Conservation (phyloP, 441 rosid genomes). For the Capsella rubella region DNA sequence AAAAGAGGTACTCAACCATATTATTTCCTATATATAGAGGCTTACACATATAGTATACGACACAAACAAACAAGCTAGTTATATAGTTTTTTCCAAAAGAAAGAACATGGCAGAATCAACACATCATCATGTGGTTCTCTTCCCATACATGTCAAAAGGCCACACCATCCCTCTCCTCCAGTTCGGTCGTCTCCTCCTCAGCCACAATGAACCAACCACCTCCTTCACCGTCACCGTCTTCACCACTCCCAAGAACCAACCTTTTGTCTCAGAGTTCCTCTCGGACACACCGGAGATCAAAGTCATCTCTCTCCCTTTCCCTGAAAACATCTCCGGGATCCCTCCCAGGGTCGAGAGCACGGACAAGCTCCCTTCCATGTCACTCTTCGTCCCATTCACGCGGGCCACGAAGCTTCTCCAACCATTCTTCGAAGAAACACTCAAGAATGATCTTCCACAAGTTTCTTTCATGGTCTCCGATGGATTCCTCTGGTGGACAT, state of each 20-base stretch:
- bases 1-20: neutral
- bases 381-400: neutral
- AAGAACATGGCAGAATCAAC: constrained; percentile 4
- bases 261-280: constrained; percentile 56
- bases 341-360: constrained; percentile 69
- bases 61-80: neutral
- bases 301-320: constrained; percentile 60
- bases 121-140: constrained; percentile 52
- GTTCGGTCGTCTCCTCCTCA: constrained; percentile 67
- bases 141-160: constrained; percentile 88
- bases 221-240: constrained; percentile 58
- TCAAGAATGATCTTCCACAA: neutral
- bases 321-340: constrained; percentile 51
- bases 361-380: constrained; percentile 58
- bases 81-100: neutral
- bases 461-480: neutral
- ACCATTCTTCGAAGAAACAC: neutral
- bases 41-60: neutral
- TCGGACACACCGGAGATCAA: constrained; percentile 48
- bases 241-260: constrained; percentile 68
- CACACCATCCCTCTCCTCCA: constrained; percentile 78
- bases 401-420: neutral
- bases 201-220: constrained; percentile 20
- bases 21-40: constrained; percentile 9
- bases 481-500: neutral